Evolutionary conservation across 1,139 yeast species (phyloP).

Genomic region (Yamadazyma aaseri): DNA sequence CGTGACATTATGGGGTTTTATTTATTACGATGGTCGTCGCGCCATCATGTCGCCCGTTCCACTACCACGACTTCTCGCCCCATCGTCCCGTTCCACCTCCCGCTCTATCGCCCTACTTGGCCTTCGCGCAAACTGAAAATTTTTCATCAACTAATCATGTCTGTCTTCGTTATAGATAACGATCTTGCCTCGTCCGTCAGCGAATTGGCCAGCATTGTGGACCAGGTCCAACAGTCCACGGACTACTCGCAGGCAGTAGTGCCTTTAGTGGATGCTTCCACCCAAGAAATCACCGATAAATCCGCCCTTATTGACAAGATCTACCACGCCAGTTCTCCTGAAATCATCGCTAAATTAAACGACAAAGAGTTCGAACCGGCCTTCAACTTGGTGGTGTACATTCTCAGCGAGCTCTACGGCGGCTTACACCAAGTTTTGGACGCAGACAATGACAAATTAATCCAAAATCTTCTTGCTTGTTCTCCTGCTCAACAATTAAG

Average conservation of each 20-base stretch:
- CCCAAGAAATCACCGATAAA: constrained; percentile 29
- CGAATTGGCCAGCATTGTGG: constrained; percentile 43
- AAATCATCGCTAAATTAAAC: constrained; percentile 33
- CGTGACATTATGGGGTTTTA: no score
- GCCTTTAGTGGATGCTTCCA: constrained; percentile 14
- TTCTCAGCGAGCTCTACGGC: constrained; percentile 32
- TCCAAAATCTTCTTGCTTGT: constrained; percentile 30
- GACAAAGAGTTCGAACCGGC: constrained; percentile 49
- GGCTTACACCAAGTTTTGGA: constrained; percentile 26
- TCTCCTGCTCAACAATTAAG: constrained; percentile 41
- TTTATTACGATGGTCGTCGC: no score
- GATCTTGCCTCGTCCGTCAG: constrained; percentile 42
- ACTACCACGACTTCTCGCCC: not conserved
- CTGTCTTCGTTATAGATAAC: constrained; percentile 48
- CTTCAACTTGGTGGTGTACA: constrained; percentile 41
- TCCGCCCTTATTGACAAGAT: constrained; percentile 28
- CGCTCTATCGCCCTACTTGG: not conserved
- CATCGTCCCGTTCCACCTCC: no score
- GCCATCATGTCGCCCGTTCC: no score
- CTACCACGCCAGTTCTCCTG: constrained; percentile 24
- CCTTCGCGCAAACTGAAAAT: constrained; percentile 4
- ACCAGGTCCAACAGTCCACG: constrained; percentile 27
- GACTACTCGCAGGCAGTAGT: constrained; percentile 30
- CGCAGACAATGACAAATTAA: constrained; percentile 19
- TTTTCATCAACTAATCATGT: constrained; percentile 26